These are phyloP conservation scores for Cercospora sp. DNA, from an alignment of 2,329 filamentous ascomycete genomes.

Conservation along the genomic window DNA sequence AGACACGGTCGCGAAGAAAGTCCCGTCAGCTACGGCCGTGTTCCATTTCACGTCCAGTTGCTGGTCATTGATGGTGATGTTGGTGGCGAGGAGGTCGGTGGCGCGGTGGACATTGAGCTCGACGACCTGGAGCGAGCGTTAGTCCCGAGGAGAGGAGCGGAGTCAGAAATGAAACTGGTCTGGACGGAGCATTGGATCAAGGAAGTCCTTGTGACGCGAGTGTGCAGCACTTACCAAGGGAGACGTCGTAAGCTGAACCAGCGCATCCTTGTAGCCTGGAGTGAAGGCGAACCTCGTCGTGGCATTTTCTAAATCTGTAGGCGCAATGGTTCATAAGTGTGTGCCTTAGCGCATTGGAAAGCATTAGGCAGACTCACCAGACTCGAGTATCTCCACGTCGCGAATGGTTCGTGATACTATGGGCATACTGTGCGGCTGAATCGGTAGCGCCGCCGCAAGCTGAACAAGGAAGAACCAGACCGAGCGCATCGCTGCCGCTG, in stretches of 20 bases:
- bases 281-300: constrained; percentile 45
- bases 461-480: constrained; percentile 32
- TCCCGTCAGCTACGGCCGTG: constrained; percentile 38
- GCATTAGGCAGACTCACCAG: constrained; percentile 20
- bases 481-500: constrained; percentile 25
- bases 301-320: constrained; percentile 27
- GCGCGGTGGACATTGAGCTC: constrained; percentile 44
- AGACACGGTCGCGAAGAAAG: constrained; percentile 36
- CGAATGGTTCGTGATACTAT: constrained; percentile 3
- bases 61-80: constrained; percentile 47
- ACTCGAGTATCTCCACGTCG: constrained; percentile 24
- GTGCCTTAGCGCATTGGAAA: constrained; percentile 6
- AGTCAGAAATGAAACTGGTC: constrained; percentile 14
- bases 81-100: constrained; percentile 41
- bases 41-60: constrained; percentile 45
- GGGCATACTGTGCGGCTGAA: constrained; percentile 8
- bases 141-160: constrained; percentile 31
- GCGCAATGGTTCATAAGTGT: constrained; percentile 10
- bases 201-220: constrained; percentile 35
- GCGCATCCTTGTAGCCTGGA: constrained; percentile 31
- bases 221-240: constrained; percentile 32
- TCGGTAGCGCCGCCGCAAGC: constrained; percentile 19
- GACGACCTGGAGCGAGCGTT: constrained; percentile 42
- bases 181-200: constrained; percentile 15
- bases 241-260: constrained; percentile 42